Evolutionary conservation across 371 early-diverging fungal species (phyloP), one percentile per base, ranked within the genome.

Genomic region (Mucor lusitanicus): DNA sequence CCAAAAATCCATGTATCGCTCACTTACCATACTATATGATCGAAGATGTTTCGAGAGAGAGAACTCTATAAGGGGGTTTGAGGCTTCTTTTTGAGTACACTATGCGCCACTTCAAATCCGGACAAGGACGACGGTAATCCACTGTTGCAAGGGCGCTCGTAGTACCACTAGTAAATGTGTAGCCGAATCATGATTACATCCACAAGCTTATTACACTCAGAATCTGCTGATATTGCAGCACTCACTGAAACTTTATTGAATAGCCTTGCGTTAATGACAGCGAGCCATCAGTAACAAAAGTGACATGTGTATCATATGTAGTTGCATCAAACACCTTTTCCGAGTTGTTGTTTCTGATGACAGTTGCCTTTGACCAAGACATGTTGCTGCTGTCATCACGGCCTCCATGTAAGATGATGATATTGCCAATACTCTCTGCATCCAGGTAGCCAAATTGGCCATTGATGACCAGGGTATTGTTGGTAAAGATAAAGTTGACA

Each of bases 11-110:
- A 19, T 46, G n/a, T 46, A 46, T 46, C 46, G 19, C 46, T 37
- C 25, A 65, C 65, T 65, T 65, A 65, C 65, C 65, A 65, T 65
- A 59, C 48, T 65, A 46, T 59, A 42, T 58, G 59, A 59, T 59
- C 37, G 42, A 59, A 60, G 61, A 60, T 60, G 23, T 59, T 65
- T 58, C 42, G 50, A 65, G 65, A 65, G 58, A 65, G 66, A 60
- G 50, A 46, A 54, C 33, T 37, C 54, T 54, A 15, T 25, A 46
- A 46, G 54, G 25, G 54, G 54, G 25, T 54, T 54, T 54, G 25
- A 7, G 54, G 28, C 28, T 54, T 28, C 54, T 28, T 54, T 54
- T 54, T 54, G 54, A 54, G 54, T 54, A 54, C 15, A 54, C 15
- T 54, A 54, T 54, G 21, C 54, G 28, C 28, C 28, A 25, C 23